Percentiles rank a stretch among this genome's conserved stretches.
These are phyloP conservation scores for Paramecium pentaurelia DNA, from an alignment of 73 alveolate species.

Conservation along the genomic window DNA sequence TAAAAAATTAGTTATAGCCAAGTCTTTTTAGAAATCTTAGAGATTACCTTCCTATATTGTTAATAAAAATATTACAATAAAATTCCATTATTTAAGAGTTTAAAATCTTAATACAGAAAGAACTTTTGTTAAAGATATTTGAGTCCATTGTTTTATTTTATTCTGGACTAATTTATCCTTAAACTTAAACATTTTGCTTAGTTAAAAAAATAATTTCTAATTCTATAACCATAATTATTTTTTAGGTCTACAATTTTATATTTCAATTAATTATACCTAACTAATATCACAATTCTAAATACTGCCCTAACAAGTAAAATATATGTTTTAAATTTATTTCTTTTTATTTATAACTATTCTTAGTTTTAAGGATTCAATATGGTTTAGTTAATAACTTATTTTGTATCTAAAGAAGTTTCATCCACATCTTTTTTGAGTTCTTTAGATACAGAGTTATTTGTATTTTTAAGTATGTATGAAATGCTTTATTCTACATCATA, in stretches of 20 bases:
- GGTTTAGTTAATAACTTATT: background rate
- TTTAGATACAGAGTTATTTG: background rate
- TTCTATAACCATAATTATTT: background rate
- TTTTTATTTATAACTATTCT: background rate
- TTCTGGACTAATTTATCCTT: background rate
- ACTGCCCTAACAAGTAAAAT: background rate
- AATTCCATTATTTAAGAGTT: background rate
- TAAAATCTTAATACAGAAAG: background rate
- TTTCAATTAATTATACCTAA: background rate
- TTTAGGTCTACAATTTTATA: background rate
- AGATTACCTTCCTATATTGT: background rate
- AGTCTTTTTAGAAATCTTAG: background rate
- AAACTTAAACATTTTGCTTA: background rate
- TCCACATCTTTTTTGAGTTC: background rate
- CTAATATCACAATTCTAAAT: background rate
- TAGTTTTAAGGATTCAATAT: background rate
- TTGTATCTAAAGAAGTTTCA: background rate
- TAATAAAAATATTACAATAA: background rate
- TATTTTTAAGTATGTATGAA: background rate
- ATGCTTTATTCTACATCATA: background rate
- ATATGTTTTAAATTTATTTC: background rate
- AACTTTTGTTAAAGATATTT: background rate
- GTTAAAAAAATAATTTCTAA: background rate
- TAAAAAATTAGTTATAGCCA: background rate
- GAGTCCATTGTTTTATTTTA: background rate